These are phyloP conservation scores for Apophysomyces sp. DNA, from an alignment of 371 early-diverging fungal species.

Conservation along the genomic window DNA sequence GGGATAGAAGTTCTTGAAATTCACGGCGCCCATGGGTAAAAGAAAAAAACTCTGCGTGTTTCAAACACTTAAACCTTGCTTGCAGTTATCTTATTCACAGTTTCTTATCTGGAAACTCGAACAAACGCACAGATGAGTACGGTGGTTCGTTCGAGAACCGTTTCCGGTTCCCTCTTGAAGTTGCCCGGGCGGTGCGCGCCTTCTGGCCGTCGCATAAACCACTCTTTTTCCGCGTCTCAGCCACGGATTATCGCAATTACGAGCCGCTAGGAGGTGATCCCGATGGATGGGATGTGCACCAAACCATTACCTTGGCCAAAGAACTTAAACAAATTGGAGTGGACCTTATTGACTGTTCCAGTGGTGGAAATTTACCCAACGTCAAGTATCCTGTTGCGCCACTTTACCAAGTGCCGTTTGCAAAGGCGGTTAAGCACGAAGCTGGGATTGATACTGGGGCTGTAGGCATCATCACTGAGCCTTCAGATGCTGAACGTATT, in stretches of 20 bases:
- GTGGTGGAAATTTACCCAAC: slow-evolving; percentile 59
- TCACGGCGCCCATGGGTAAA: slow-evolving; percentile 68
- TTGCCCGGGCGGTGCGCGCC: slow-evolving; percentile 58
- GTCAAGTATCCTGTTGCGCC: slow-evolving; percentile 54
- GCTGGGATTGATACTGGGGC: slow-evolving; percentile 62
- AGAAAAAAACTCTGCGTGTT: slow-evolving; percentile 15
- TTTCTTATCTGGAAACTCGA: slow-evolving; percentile 81
- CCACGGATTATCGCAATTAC: slow-evolving; percentile 59
- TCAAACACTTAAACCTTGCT: background rate
- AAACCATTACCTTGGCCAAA: slow-evolving; percentile 59
- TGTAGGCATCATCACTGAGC: slow-evolving; percentile 74
- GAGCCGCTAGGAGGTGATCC: slow-evolving; percentile 23
- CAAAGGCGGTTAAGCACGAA: slow-evolving; percentile 55
- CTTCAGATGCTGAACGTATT: slow-evolving; percentile 68
- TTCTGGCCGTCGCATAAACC: slow-evolving; percentile 81
- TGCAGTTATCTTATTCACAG: slow-evolving; percentile 78
- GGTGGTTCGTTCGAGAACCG: slow-evolving; percentile 83
- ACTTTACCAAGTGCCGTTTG: slow-evolving; percentile 75
- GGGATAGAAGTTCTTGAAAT: slow-evolving; percentile 89
- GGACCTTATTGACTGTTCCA: slow-evolving; percentile 73
- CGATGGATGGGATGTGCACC: slow-evolving; percentile 64
- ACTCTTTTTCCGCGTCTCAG: slow-evolving; percentile 77
- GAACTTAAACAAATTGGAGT: slow-evolving; percentile 65
- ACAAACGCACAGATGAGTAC: slow-evolving; percentile 83
- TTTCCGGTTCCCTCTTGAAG: slow-evolving; percentile 65